These are phyloP conservation scores for Barnettozyma hawaiiensis DNA, from an alignment of 1,139 yeast genomes.

Conservation along the genomic window DNA sequence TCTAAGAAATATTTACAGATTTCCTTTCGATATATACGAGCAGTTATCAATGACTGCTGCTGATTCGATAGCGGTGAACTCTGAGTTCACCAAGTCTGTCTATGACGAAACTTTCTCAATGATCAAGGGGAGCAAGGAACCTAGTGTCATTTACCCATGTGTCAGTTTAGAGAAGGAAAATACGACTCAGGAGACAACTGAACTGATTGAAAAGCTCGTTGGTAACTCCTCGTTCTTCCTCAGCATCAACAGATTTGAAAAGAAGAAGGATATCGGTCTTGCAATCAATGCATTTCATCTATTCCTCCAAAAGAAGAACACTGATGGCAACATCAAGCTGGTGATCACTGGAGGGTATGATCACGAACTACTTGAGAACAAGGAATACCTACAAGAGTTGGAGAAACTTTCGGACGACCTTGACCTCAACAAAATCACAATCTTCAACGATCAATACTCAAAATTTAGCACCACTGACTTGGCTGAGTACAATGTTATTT, in stretches of 20 bases:
- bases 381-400: constrained; percentile 60
- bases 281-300: constrained; percentile 64
- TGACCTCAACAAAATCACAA: constrained; percentile 41
- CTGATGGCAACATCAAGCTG: too few relatives aligned
- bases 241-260: constrained; percentile 84
- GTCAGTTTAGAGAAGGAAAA: constrained; percentile 42
- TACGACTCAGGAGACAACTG: constrained; percentile 20
- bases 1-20: constrained; percentile 60
- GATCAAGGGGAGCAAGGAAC: constrained; percentile 33
- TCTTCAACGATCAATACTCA: constrained; percentile 37
- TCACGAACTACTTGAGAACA: constrained; percentile 67
- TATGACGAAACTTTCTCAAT: constrained; percentile 58
- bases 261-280: constrained; percentile 73
- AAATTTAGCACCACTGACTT: constrained; percentile 31
- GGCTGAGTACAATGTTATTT: constrained; percentile 46
- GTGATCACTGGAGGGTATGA: constrained; percentile 95
- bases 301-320: constrained; percentile 25
- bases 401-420: constrained; percentile 42
- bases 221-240: constrained; percentile 41
- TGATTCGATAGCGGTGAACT: constrained; percentile 81
- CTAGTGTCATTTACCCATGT: constrained; percentile 86
- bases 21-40: constrained; percentile 79
- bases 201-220: constrained; percentile 20
- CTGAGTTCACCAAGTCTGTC: constrained; percentile 69
- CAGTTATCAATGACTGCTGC: constrained; percentile 73